Evolutionary conservation across 2,329 filamentous ascomycete species (phyloP).

Genomic region (Colletotrichum lentis): DNA sequence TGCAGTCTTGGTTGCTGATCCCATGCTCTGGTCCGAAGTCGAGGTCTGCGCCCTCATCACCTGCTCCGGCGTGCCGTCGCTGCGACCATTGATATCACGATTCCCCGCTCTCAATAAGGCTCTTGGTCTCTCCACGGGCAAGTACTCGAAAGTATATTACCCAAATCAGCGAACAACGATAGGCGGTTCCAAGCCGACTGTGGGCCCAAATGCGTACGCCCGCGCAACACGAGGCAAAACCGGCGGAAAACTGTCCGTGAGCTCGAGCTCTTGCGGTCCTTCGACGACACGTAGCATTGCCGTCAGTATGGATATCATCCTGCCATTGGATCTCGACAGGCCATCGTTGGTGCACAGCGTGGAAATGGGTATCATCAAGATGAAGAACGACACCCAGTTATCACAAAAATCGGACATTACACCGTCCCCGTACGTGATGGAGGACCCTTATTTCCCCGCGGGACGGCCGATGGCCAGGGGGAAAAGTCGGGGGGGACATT

Average conservation of each 20-base stretch:
- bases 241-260: slow-evolving; percentile 22
- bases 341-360: slow-evolving; percentile 29
- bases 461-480: slow-evolving; percentile 24
- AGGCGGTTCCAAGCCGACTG: slow-evolving; percentile 28
- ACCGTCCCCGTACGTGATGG: slow-evolving; percentile 25
- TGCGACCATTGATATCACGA: slow-evolving; percentile 44
- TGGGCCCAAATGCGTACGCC: slow-evolving; percentile 25
- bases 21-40: slow-evolving; percentile 46
- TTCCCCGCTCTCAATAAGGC: slow-evolving; percentile 44
- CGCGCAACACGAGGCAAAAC: slow-evolving; percentile 13
- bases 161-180: slow-evolving; percentile 29
- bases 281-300: slow-evolving; percentile 17
- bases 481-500: slow-evolving; percentile 20
- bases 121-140: slow-evolving; percentile 43
- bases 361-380: slow-evolving; percentile 35
- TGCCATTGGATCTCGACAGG: slow-evolving; percentile 25
- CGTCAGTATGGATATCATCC: slow-evolving; percentile 34
- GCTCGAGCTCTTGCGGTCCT: slow-evolving; percentile 22
- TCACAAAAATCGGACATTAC: neutral
- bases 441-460: slow-evolving; percentile 30
- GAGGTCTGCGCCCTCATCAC: slow-evolving; percentile 46
- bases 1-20: slow-evolving; percentile 42
- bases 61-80: slow-evolving; percentile 46
- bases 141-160: slow-evolving; percentile 30
- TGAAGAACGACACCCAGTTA: slow-evolving; percentile 16